Evolutionary conservation across 495 filamentous ascomycete genomes (phyloP), one percentile per base, ranked within the genome.

Genomic region (Delitschia confertaspora): DNA sequence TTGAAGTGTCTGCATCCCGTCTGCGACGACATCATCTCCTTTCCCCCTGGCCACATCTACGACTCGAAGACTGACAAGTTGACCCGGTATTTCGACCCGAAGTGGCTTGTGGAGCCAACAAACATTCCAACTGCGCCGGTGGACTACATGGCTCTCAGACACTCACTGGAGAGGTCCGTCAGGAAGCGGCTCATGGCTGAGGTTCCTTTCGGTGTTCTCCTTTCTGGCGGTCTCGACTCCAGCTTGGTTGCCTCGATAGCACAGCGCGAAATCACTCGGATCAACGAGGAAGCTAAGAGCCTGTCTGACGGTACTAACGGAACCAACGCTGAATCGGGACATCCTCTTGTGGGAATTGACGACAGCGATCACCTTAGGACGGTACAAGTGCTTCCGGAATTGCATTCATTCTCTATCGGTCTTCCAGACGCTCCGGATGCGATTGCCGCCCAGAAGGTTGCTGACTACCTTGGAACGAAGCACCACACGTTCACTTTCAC

Each of bases 401-500:
- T 98, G 59, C 88, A 96, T 74, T 94, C 87, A 6, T 98, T 98
- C 74, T 96, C 91, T 22, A 96, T 98, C 50, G 91, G 91, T 55
- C 76, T 98, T 13, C 85, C 88, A 3, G 80, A 79, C 51, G 82
- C 91, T 14, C 91, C 91, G 19, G 91, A 98, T 60, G 88, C 84
- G 38, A 75, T 79, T 59, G 91, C 91, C 31, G 91, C 91, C 23
- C 60, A 82, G 25, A 80, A 93, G 60, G 93, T 95, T 5, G 91
- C 91, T 52, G 80, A 83, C 56, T 98, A 91, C 70, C 78, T 98
- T 10, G 91, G 91, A 51, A 98, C 91, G 31, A 91, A 86, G 69
- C 91, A 98, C 65, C 87, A 98, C 67, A 80, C 83, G 57, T 93
- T 96, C 77, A 95, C 85, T 47, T 98, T 98, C 71, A 95, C 88